Conservation (phyloP, 2,329 filamentous ascomycete genomes). For the Botryotinia calthae region DNA sequence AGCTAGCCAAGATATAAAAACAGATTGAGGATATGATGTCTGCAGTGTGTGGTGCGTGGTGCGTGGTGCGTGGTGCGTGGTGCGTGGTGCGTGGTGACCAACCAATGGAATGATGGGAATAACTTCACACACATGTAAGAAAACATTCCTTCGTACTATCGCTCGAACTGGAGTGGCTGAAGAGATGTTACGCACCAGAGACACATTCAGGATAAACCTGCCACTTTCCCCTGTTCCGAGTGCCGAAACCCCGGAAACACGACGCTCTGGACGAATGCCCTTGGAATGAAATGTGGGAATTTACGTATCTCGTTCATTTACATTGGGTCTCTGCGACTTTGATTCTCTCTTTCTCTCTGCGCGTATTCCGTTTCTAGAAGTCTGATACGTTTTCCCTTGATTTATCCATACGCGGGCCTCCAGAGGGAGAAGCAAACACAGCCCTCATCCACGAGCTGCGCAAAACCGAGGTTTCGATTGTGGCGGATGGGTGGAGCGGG, state of each 20-base stretch:
- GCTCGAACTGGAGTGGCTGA: neutral
- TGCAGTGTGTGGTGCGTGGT: neutral
- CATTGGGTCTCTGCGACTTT: neutral
- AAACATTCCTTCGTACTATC: too few species aligned
- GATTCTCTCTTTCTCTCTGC: neutral
- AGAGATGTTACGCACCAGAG: neutral
- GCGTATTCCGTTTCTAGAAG: neutral
- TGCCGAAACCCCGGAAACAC: constrained; percentile 9
- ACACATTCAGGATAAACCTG: neutral
- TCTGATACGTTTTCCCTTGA: neutral
- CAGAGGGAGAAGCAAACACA: neutral
- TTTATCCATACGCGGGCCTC: neutral
- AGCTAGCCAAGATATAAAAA: neutral
- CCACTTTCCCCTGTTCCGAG: too few species aligned
- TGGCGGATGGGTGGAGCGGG: neutral
- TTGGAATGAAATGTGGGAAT: neutral
- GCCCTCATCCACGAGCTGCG: neutral
- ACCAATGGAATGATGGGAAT: neutral
- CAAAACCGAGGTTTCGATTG: neutral
- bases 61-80: too few species aligned
- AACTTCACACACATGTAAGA: too few species aligned
- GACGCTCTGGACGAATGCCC: neutral
- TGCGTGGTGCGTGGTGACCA: neutral
- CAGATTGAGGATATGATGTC: neutral
- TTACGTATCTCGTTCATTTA: neutral